These are phyloP conservation scores for Umbilicus rupestris DNA, from an alignment of 164 flowering plant species.

Conservation along the genomic window DNA sequence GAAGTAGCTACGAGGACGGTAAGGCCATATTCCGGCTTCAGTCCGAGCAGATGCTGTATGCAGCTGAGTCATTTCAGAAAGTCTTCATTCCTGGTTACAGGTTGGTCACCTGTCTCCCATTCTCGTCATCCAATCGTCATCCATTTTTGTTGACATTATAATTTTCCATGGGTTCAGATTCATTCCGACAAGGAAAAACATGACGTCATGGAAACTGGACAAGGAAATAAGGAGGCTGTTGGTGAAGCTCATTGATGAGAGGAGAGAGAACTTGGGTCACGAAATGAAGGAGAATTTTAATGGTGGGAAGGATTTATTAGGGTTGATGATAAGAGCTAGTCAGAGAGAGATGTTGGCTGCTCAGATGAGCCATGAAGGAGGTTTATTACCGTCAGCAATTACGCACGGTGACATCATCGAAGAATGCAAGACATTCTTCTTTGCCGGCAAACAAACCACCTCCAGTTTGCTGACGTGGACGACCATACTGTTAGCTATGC, in stretches of 20 bases:
- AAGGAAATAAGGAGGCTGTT: constrained; percentile 55
- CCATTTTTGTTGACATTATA: background rate
- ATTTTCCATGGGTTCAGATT: constrained; percentile 31
- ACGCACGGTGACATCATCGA: constrained; percentile 72
- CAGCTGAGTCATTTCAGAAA: constrained; percentile 72
- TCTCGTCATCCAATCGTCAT: background rate
- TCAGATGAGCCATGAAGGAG: background rate
- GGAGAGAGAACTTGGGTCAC: constrained; percentile 17
- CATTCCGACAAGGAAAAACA: constrained; percentile 63
- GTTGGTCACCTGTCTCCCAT: constrained; percentile 1
- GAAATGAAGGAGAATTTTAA: constrained; percentile 8
- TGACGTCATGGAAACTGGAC: constrained; percentile 66
- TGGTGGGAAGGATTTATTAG: constrained; percentile 45
- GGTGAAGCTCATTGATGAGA: constrained; percentile 41
- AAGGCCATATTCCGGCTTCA: constrained; percentile 67
- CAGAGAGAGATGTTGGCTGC: constrained; percentile 1
- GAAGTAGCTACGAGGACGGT: constrained; percentile 78
- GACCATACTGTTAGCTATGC: constrained; percentile 79
- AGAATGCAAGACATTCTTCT: constrained; percentile 95
- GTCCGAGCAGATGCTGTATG: constrained; percentile 63
- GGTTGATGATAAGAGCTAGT: constrained; percentile 50
- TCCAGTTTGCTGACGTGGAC: constrained; percentile 97
- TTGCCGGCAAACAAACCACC: constrained; percentile 93
- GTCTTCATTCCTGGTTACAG: constrained; percentile 82
- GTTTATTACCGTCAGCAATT: constrained; percentile 12